Evolutionary conservation across 768 basidiomycete species (phyloP).

Genomic region (Sarcomyxa edulis): DNA sequence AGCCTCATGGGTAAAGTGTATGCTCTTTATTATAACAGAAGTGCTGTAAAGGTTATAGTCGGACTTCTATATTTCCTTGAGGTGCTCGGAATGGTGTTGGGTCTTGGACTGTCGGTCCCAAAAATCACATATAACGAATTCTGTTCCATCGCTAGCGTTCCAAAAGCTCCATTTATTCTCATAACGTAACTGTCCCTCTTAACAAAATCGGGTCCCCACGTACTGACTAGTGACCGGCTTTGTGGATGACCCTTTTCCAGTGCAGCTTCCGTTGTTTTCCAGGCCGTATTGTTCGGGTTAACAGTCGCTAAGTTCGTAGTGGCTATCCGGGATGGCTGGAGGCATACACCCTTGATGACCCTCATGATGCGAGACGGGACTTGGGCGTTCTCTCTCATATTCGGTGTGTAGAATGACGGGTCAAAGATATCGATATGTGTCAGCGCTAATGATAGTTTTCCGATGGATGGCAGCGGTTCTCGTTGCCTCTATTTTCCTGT

Average conservation of each 20-base stretch:
- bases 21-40: neutral
- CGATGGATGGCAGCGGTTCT: slow-evolving; percentile 4
- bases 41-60: neutral
- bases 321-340: slow-evolving; percentile 23
- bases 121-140: neutral
- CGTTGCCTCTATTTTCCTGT: slow-evolving; percentile 20
- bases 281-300: slow-evolving; percentile 1
- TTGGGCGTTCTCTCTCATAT: slow-evolving; percentile 24
- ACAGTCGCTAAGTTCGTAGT: slow-evolving; percentile 1
- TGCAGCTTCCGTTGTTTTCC: slow-evolving; percentile 4
- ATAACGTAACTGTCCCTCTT: too few relatives aligned
- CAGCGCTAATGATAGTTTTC: neutral
- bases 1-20: slow-evolving; percentile 1
- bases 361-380: slow-evolving; percentile 33
- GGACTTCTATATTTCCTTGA: neutral
- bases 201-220: too few relatives aligned
- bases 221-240: too few relatives aligned
- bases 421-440: neutral
- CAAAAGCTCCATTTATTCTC: too few relatives aligned
- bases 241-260: too few relatives aligned
- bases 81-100: slow-evolving; percentile 1
- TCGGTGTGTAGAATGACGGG: slow-evolving; percentile 20
- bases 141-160: slow-evolving; percentile 1
- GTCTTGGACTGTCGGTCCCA: slow-evolving; percentile 1
- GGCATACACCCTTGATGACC: slow-evolving; percentile 25